Conservation (phyloP, 495 filamentous ascomycete species). For the Penicillium goetzii region DNA sequence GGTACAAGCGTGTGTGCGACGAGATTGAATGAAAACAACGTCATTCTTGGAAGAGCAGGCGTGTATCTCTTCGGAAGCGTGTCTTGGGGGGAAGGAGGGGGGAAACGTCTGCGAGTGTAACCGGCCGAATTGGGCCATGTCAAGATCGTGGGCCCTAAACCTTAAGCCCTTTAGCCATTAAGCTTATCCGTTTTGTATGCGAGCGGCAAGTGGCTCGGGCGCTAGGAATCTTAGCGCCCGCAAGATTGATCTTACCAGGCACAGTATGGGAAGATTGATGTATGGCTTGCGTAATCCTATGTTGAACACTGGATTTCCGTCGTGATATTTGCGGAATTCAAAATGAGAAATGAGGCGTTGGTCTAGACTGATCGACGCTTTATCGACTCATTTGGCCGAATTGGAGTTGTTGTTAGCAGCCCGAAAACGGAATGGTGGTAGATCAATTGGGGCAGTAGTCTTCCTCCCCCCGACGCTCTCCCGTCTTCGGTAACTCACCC, state of each 20-base stretch:
- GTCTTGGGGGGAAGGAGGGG: constrained; percentile 10
- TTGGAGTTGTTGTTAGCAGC: constrained; percentile 15
- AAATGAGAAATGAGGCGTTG: constrained; percentile 4
- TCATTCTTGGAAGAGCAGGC: constrained; percentile 11
- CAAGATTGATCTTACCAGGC: background rate
- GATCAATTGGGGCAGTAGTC: background rate
- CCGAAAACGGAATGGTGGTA: constrained; percentile 32
- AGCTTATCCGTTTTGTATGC: constrained; percentile 14
- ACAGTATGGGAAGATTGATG: background rate
- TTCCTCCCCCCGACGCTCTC: constrained; percentile 1
- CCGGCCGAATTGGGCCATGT: constrained; percentile 25
- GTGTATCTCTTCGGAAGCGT: constrained; percentile 13
- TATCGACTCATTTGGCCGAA: background rate
- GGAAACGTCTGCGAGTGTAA: constrained; percentile 23
- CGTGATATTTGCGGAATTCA: constrained; percentile 16
- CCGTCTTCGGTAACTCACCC: constrained; percentile 18
- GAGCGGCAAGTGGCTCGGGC: constrained; percentile 20
- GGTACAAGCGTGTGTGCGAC: constrained; percentile 9
- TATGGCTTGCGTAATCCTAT: constrained; percentile 16
- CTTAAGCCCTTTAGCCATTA: constrained; percentile 15
- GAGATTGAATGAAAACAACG: constrained; percentile 26
- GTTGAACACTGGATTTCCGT: background rate
- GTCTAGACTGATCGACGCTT: constrained; percentile 18
- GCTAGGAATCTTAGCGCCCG: constrained; percentile 15
- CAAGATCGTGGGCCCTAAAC: background rate